Conservation (phyloP, 2,329 filamentous ascomycete species). For the Monosporascus sp. region DNA sequence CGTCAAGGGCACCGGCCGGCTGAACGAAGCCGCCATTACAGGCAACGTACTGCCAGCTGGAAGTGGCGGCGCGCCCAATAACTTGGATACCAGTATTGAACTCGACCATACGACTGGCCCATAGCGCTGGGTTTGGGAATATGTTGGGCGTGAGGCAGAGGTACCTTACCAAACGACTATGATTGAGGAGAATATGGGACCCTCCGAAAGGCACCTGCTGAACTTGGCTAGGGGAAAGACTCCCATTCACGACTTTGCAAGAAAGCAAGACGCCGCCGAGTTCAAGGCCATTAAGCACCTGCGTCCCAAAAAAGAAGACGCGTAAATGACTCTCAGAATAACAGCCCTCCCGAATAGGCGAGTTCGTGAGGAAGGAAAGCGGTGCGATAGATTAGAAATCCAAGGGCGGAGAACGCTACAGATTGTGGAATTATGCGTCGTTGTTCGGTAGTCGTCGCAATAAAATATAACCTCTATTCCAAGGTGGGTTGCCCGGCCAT, state of each 20-base stretch:
- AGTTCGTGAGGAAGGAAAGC: background rate
- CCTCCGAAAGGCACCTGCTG: constrained; percentile 45
- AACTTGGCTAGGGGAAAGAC: constrained; percentile 37
- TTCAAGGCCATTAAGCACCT: constrained; percentile 13
- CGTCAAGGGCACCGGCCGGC: constrained; percentile 8
- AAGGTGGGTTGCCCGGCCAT: no score
- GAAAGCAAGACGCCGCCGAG: constrained; percentile 17
- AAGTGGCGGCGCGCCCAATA: background rate
- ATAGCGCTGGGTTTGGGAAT: constrained; percentile 50
- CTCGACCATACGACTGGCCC: constrained; percentile 8
- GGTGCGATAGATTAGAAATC: no score
- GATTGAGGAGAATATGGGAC: constrained; percentile 48
- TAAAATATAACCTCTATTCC: no score
- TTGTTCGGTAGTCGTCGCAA: no score
- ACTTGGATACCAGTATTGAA: background rate
- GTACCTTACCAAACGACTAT: constrained; percentile 37
- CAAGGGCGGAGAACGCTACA: no score
- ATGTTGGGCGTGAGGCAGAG: constrained; percentile 35
- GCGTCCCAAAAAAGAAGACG: constrained; percentile 5
- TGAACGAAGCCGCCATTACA: constrained; percentile 10
- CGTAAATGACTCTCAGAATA: background rate
- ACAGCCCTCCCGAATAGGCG: background rate
- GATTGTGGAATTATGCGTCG: no score
- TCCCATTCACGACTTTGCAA: constrained; percentile 38
- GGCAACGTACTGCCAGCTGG: background rate